phyloP scores from a whole-genome alignment of 2,329 filamentous ascomycete species.

The Lecanosticta acicola region DNA sequence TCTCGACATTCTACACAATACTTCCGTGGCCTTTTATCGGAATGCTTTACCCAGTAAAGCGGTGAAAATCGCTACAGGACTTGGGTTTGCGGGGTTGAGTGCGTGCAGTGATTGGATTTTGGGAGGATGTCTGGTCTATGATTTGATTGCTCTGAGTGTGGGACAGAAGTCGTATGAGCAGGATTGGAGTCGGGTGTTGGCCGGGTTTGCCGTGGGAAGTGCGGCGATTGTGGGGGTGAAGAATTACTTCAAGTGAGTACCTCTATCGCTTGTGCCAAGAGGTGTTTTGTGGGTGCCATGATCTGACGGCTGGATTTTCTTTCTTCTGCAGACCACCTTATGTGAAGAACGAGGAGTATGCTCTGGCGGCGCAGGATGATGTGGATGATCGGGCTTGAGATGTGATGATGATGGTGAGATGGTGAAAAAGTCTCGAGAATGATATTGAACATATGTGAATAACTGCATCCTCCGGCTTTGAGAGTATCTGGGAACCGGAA shows the following conservation, averaged over 20 bases:
- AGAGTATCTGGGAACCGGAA: no score
- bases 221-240: conserved; percentile 50
- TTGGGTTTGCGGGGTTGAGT: conserved; percentile 50
- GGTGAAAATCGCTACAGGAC: conserved; percentile 49
- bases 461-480: no score
- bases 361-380: conserved; percentile 25
- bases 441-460: no score
- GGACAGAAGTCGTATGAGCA: conserved; percentile 49
- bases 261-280: conserved; percentile 3
- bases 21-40: conserved; percentile 51
- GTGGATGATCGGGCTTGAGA: conserved; percentile 22
- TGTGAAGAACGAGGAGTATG: conserved; percentile 24
- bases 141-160: conserved; percentile 50
- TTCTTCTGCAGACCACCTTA: conserved; percentile 27
- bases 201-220: conserved; percentile 46
- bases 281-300: neutral
- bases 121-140: conserved; percentile 54
- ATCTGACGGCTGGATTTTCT: conserved; percentile 4
- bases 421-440: neutral
- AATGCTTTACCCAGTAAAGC: conserved; percentile 42
- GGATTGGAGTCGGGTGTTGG: conserved; percentile 49
- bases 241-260: conserved; percentile 50
- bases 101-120: conserved; percentile 55
- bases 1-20: conserved; percentile 56
- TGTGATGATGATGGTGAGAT: no score